Conservation (phyloP, 83 land plant species). For the Larix sibirica region DNA sequence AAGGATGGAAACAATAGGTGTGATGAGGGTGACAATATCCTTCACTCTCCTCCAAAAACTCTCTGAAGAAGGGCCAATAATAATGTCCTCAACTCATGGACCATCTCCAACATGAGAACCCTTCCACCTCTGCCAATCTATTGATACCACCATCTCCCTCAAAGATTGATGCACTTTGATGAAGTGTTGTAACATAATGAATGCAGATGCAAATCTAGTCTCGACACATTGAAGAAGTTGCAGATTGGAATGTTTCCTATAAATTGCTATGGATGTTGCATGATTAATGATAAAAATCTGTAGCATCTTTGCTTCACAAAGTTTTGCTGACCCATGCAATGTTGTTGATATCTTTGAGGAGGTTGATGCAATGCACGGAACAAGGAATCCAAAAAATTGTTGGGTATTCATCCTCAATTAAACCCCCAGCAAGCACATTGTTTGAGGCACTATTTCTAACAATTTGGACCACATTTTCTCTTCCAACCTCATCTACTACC, state of each 20-base stretch:
- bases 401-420: not conserved
- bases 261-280: not conserved
- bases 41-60: not conserved
- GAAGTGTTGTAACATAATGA: not conserved
- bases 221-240: not conserved
- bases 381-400: not conserved
- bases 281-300: not conserved
- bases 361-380: not conserved
- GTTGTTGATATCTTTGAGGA: not conserved
- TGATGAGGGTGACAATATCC: too few species aligned
- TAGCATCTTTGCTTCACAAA: not conserved
- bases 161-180: not conserved
- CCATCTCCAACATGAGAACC: not conserved
- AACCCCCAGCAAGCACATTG: not conserved
- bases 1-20: not conserved
- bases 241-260: not conserved
- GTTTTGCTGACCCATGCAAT: not conserved
- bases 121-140: not conserved
- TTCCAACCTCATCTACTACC: not conserved
- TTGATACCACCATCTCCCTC: not conserved
- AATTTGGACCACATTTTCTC: not conserved
- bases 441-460: not conserved
- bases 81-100: not conserved
- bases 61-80: not conserved
- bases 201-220: not conserved